phyloP scores from a whole-genome alignment of 202 grass and related monocot genomes.

The Alloteropsis angusta region DNA sequence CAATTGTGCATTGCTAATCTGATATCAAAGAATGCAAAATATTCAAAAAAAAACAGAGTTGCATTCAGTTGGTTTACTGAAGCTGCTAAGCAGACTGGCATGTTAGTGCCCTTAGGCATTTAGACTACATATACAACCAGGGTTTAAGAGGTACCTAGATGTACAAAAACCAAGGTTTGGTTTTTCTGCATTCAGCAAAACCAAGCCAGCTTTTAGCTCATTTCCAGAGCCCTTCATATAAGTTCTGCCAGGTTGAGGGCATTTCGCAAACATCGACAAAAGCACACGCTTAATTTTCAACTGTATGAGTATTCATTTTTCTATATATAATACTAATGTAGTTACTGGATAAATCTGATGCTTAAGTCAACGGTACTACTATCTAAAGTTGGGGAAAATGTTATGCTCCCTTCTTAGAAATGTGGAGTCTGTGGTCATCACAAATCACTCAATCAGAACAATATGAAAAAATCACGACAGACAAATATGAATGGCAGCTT shows the following conservation, averaged over 20 bases:
- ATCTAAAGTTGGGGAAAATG: not conserved
- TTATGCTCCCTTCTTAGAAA: constrained; percentile 5
- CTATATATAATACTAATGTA: not conserved
- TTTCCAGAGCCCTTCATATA: not conserved
- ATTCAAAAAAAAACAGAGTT: not conserved
- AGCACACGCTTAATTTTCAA: not conserved
- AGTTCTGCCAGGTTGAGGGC: not conserved
- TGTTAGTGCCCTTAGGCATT: not conserved
- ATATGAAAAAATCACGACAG: not conserved
- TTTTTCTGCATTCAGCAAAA: not conserved
- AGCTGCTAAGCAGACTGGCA: constrained; percentile 8
- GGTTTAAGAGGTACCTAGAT: not conserved
- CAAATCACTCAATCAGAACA: not conserved
- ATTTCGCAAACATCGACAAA: constrained; percentile 5
- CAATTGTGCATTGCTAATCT: constrained; percentile 2
- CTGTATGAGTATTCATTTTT: too few species aligned
- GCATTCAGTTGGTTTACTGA: not conserved
- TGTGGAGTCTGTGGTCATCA: not conserved
- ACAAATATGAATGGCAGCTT: constrained; percentile 9
- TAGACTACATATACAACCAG: not conserved
- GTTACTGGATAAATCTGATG: constrained; percentile 1
- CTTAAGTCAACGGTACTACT: not conserved
- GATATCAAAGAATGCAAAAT: constrained; percentile 3
- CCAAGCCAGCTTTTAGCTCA: not conserved
- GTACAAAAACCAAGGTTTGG: not conserved